Base-by-base conservation (phyloP, 805 yeast species). In the Nakazawaea anatomiae region DNA sequence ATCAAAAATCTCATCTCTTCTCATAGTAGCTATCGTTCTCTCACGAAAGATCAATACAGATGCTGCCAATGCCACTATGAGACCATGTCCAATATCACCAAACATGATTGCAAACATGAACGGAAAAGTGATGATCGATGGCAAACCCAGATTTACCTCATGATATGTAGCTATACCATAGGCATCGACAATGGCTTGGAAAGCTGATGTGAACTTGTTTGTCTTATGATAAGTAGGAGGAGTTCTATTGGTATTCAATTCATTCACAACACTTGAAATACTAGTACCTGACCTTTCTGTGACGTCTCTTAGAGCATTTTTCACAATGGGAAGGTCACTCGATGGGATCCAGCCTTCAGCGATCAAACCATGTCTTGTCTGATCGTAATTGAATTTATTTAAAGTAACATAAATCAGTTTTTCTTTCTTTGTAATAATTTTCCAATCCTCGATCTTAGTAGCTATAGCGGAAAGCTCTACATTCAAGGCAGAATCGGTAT, bases 101-200 rank as follows among this genome's bases (percentile, higher is more conserved):
- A 94, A 94, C 99, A 94, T 94, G 60, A 94, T 86, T 31, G 99
- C 97, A 72, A 94, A 94, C 96, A 94, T 87, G 67, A 94, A 94
- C 28, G 99, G 99, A 74, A 94, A 94, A 0, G 99, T 94, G 29
- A 94, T 85, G 44, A 89, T 81, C 1, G 99, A 92, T 4, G 99
- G 92, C 56, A 94, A 73, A 50, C 96, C 99, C 4, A 99, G 96
- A 67, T 94, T 94, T 31, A 94, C 94, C 68, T 94, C 99, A 59
- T 89, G 85, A 70, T 94, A 94, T 3, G 89, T 80, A 8, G 97
- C 94, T 52, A 89, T 76, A 59, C 98, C 99, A 68, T 94, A 94
- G 3, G 97, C 94, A 67, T 94, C 99, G 63, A 89, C 88, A 72
- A 94, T 90, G 45, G 82, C 74, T 73, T 94, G 99, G 75, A 89